A percentile compares a stretch with the other conserved stretches of the same genome.
These are phyloP conservation scores for Termitomyces sp. DNA, from an alignment of 768 basidiomycete genomes.

Conservation along the genomic window DNA sequence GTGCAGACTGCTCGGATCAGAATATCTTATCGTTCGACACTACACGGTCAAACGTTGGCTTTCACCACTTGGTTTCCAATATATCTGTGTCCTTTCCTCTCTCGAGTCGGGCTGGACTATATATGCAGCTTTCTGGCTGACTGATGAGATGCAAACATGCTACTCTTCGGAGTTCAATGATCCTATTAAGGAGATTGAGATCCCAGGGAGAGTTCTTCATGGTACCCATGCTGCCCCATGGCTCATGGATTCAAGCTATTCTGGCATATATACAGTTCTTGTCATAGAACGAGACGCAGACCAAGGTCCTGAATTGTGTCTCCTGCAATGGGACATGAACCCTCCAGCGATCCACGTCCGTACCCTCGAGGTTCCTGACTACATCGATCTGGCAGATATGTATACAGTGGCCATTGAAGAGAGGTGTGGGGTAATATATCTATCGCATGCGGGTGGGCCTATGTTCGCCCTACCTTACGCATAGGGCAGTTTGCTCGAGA, in stretches of 20 bases:
- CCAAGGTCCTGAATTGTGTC: background rate
- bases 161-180: too few species aligned
- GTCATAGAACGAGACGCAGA: too few species aligned
- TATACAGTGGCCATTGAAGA: conserved; percentile 9
- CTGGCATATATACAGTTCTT: conserved; percentile 2
- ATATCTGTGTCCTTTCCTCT: too few species aligned
- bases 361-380: conserved; percentile 2
- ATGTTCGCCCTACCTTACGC: conserved; percentile 11
- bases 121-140: too few species aligned
- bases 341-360: background rate
- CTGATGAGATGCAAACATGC: too few species aligned
- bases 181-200: background rate
- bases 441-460: conserved; percentile 4
- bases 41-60: too few species aligned
- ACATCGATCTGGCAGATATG: conserved; percentile 5
- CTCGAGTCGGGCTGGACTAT: too few species aligned
- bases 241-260: background rate
- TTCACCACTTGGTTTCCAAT: too few species aligned
- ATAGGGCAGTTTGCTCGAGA: background rate
- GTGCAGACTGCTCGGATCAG: too few species aligned
- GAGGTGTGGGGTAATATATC: conserved; percentile 9
- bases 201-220: background rate
- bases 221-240: background rate
- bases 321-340: background rate
- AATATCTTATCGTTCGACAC: too few species aligned